These are phyloP conservation scores for Neodidymelliopsis sp. DNA, from an alignment of 2,329 filamentous ascomycete genomes.

Conservation along the genomic window DNA sequence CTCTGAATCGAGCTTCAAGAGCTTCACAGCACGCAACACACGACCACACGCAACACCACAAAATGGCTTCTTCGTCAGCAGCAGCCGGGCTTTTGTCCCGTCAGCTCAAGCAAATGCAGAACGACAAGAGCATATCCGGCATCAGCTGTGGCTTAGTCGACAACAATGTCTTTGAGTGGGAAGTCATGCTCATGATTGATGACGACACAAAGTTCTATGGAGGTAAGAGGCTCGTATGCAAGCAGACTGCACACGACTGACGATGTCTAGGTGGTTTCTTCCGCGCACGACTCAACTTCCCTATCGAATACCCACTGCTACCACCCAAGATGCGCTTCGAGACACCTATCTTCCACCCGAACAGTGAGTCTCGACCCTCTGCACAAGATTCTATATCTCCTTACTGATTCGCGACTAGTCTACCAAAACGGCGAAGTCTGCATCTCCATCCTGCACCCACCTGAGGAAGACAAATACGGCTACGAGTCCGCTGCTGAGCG, in stretches of 20 bases:
- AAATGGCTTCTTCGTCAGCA: slow-evolving; percentile 54
- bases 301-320: slow-evolving; percentile 94
- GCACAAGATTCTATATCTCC: too few relatives aligned
- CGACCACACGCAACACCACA: slow-evolving; percentile 13
- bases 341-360: slow-evolving; percentile 94
- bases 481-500: slow-evolving; percentile 96
- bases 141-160: slow-evolving; percentile 91
- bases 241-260: slow-evolving; percentile 9
- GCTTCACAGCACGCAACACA: slow-evolving; percentile 14
- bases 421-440: slow-evolving; percentile 92
- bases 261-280: slow-evolving; percentile 77
- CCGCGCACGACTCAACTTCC: slow-evolving; percentile 92
- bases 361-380: slow-evolving; percentile 66
- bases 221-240: slow-evolving; percentile 62
- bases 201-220: slow-evolving; percentile 95
- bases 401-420: slow-evolving; percentile 61
- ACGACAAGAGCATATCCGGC: slow-evolving; percentile 87
- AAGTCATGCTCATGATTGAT: slow-evolving; percentile 98
- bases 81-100: slow-evolving; percentile 78
- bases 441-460: slow-evolving; percentile 97
- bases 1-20: slow-evolving; percentile 9
- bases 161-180: slow-evolving; percentile 94
- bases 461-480: slow-evolving; percentile 96
- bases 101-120: slow-evolving; percentile 95
- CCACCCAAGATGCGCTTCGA: slow-evolving; percentile 97